A percentile compares a stretch with the other conserved stretches of the same genome.
Conservation (phyloP, 306 rosid species). For the Lagenaria siceraria region DNA sequence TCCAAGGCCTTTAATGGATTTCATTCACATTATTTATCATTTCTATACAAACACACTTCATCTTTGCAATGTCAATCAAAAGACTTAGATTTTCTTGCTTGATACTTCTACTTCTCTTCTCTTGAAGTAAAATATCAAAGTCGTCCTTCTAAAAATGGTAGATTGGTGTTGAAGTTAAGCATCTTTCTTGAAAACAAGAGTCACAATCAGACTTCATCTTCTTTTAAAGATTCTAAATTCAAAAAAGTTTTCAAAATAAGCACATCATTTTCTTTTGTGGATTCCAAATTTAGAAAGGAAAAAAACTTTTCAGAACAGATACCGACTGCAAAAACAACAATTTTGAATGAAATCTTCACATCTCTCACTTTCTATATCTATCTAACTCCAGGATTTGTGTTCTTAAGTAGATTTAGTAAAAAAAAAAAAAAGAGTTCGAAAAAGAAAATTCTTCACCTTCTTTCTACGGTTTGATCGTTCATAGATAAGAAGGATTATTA, state of each 20-base stretch:
- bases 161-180: not conserved
- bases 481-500: not conserved
- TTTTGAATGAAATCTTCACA: not conserved
- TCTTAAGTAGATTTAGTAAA: not conserved
- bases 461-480: not conserved
- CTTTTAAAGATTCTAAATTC: not conserved
- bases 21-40: not conserved
- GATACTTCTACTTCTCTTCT: not conserved
- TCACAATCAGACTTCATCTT: not conserved
- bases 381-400: not conserved
- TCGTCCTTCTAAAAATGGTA: not conserved
- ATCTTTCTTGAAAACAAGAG: not conserved
- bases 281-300: not conserved
- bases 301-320: not conserved
- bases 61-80: not conserved
- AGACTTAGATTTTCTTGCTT: not conserved
- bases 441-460: not conserved
- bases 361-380: not conserved
- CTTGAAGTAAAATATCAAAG: not conserved
- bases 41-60: not conserved
- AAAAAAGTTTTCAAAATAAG: not conserved
- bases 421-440: not conserved
- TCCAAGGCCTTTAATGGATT: not conserved
- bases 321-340: not conserved
- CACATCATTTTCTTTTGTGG: not conserved